Base-by-base conservation (phyloP, 352 stramenopile genomes). In the Globisporangium apiculatum region DNA sequence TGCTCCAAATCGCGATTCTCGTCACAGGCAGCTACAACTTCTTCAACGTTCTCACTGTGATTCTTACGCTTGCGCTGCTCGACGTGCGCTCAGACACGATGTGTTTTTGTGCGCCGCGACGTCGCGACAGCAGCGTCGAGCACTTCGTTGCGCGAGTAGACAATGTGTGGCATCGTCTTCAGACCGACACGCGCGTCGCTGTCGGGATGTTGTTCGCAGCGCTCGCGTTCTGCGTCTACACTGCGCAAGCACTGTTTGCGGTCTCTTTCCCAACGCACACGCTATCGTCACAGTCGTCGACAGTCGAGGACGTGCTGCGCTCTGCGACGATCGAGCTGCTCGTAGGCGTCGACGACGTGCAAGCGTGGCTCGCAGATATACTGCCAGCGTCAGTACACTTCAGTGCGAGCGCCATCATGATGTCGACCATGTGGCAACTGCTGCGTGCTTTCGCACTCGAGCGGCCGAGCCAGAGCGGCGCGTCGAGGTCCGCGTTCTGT, bases 1-100 rank as follows among this genome's bases (percentile, higher is more conserved):
- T 81, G 17, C 63, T 98, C 36, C 91, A 98, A 64, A 61, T 97
- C 17, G 53, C 81, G 17, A 97, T 96, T 55, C 65, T 95, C 36
- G 53, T 89, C 31, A 97, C 89, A 11, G 91, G 93, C 6, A 97
- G 95, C 68, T 98, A 97, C 74, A 97, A 94, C 53, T 97, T 96
- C 55, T 97, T 98, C 77, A 98, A 98, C 68, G 6, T 96, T 5
- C 70, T 98, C 46, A 97, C 92, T 0, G 72, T 91, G 10, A 36
- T 76, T 9, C 47, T 83, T 48, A 72, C 71, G 11, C 49, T 66
- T 7, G 45, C 68, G 8, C 40, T 74, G 40, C 50, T 86, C n/a
- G 73, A 86, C 40, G 24, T 69, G 1, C 37, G 5, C 35, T 14
- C 1, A 2, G 14, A 43, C 10, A 17, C 1, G 5, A 43, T 17